Base-by-base conservation (phyloP, 202 grass and related monocot species). In the Dendrocalamus latiflorus region DNA sequence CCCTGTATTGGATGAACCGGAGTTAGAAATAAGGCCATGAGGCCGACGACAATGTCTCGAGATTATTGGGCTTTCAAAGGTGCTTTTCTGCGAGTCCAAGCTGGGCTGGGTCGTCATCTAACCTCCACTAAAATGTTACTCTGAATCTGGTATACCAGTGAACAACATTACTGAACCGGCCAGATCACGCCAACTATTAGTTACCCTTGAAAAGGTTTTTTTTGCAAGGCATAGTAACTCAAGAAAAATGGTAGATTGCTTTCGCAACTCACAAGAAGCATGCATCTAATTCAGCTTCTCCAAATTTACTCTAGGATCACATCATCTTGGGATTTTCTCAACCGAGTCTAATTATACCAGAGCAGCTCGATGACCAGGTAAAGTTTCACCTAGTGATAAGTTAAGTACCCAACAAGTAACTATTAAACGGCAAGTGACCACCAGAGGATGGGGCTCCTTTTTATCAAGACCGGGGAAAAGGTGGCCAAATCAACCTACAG, bases 371-470 rank as follows among this genome's bases (percentile, higher is more conserved):
- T n/a, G n/a, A n/a, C n/a, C n/a, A n/a, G n/a, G n/a, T n/a, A 83
- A 83, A 22, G 36, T 11, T 14, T 58, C 50, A 42, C 36, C 28
- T 41, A 66, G 66, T 25, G 28, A 24, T 34, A 61, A 86, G 47
- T 33, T n/a, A n/a, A n/a, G n/a, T n/a, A 78, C 37, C 6, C 43
- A 71, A 7, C 63, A 24, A 72, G 80, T 47, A 77, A 63, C 36
- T n/a, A 77, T 54, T 80, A 60, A 77, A 85, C n/a, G 26, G 73
- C 65, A 20, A 66, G 86, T 69, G 67, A 49, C 67, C 57, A 83
- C 73, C 38, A 53, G 51, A 76, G 18, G n/a, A 63, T 68, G 72
- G 49, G 63, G 28, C 51, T 60, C 51, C 14, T 20, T 26, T 49
- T 59, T 2, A 9, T 68, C 14, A 24, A 30, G 26, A 64, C 15